Base-by-base conservation (phyloP, 2,329 filamentous ascomycete species). In the Pseudodiploospora longispora region DNA sequence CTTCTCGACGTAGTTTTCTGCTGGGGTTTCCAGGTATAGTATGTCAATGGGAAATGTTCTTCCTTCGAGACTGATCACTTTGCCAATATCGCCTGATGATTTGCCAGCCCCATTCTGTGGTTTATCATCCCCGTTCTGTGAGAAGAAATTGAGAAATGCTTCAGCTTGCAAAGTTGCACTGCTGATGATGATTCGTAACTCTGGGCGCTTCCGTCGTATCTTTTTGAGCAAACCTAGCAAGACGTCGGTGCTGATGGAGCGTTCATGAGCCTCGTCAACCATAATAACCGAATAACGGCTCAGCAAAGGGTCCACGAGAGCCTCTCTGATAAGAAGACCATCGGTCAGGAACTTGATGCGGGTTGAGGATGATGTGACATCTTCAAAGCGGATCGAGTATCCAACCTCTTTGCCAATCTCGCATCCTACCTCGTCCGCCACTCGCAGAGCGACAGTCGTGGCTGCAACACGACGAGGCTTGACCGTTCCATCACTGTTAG, bases 231-330 rank as follows among this genome's bases (percentile, higher is more conserved):
- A 70, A 0, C 93, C 91, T 4, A 98, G 75, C 6, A 97, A 72
- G 9, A 98, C 79, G 59, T 98, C 93, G 1, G 90, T 95, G 61
- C 87, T 94, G 47, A 97, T 76, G 40, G 89, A 95, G 43, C 93
- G 76, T 65, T 97, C 91, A 60, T 98, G 93, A 6, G 91, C 93
- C 66, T 97, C 91, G 59, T 98, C 93, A 6, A 98, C 85, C 88
- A 98, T 96, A 55, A 98, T 87, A 37, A 95, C 85, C 0, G 89
- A 94, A 61, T 98, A 98, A 8, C 88, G 78, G 19, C 87, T 93
- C 32, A 98, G 68, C 4, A 97, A 68, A 9, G 93, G 93, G 63
- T 98, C 93, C 4, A 96, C 87, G 4, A 98, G 75, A 29, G 91
- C 93, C 66, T 98, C 93, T 56, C 91, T 75, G 42, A 98, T 80